These are phyloP conservation scores for Zopfia rhizophila DNA, from an alignment of 2,329 filamentous ascomycete genomes.

Conservation along the genomic window DNA sequence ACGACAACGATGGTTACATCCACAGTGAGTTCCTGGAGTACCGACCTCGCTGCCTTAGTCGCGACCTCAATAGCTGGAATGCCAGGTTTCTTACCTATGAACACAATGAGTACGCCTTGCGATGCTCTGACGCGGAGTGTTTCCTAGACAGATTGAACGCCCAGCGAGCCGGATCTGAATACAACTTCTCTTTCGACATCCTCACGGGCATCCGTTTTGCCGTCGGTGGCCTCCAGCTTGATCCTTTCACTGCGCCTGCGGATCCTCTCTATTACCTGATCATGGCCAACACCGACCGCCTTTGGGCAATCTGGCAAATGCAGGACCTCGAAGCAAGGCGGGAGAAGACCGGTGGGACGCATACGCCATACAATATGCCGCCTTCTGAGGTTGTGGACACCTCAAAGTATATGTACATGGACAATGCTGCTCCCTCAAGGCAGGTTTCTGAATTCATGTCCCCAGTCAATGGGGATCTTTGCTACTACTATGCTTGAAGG, in stretches of 20 bases:
- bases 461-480: no score
- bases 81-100: neutral
- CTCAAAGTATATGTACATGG: no score
- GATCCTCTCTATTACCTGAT: constrained; percentile 7
- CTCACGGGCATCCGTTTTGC: neutral
- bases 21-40: no score
- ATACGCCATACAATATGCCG: no score
- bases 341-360: no score
- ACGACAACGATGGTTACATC: neutral
- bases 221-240: constrained; percentile 6
- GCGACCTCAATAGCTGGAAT: constrained; percentile 2
- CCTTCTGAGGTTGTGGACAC: no score
- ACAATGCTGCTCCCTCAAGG: no score
- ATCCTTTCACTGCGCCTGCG: constrained; percentile 1
- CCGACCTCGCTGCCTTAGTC: constrained; percentile 11
- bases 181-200: neutral
- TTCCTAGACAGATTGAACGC: constrained; percentile 4
- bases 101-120: constrained; percentile 4
- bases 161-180: neutral
- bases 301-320: constrained; percentile 7
- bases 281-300: constrained; percentile 5
- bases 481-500: no score
- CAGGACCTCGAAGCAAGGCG: constrained; percentile 3
- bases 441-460: no score
- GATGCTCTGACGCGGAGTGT: constrained; percentile 1